phyloP scores from a whole-genome alignment of 2,329 filamentous ascomycete species.

The Fusarium sp. region DNA sequence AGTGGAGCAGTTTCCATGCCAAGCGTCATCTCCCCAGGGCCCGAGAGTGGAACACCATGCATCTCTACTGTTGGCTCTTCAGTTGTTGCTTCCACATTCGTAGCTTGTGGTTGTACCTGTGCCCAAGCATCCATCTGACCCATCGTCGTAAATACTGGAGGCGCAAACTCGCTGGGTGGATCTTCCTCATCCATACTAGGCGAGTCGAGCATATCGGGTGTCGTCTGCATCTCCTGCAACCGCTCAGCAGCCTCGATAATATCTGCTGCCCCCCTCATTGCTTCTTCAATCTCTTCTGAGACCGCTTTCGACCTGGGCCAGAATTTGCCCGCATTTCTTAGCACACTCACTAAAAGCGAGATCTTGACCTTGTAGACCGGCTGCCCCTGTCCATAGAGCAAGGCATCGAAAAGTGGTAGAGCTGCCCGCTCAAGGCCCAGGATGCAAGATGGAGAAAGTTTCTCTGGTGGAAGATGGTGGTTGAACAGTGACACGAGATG shows the following conservation, averaged over 20 bases:
- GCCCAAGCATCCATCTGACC: neutral
- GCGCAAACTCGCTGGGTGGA: neutral
- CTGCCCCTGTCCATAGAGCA: neutral
- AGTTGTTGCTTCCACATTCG: neutral
- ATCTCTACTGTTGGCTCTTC: neutral
- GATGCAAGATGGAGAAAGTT: slow-evolving; percentile 39
- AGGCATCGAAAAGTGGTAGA: slow-evolving; percentile 20
- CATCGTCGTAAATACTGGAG: neutral
- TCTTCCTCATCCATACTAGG: neutral
- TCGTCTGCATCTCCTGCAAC: neutral
- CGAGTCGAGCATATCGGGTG: neutral
- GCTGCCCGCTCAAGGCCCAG: slow-evolving; percentile 27
- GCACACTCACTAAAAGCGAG: slow-evolving; percentile 18
- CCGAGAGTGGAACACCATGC: neutral
- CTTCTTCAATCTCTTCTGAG: slow-evolving; percentile 12
- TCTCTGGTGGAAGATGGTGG: slow-evolving; percentile 24
- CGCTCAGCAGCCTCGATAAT: neutral
- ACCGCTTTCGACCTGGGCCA: slow-evolving; percentile 31
- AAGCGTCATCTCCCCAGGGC: neutral
- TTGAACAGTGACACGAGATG: slow-evolving; percentile 34
- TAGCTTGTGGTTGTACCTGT: neutral
- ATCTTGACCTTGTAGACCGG: slow-evolving; percentile 18
- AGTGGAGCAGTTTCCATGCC: neutral
- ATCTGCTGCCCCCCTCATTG: neutral
- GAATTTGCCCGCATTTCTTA: slow-evolving; percentile 34